Conservation (phyloP, 2,329 filamentous ascomycete genomes). For the Aureobasidium uvarum region DNA sequence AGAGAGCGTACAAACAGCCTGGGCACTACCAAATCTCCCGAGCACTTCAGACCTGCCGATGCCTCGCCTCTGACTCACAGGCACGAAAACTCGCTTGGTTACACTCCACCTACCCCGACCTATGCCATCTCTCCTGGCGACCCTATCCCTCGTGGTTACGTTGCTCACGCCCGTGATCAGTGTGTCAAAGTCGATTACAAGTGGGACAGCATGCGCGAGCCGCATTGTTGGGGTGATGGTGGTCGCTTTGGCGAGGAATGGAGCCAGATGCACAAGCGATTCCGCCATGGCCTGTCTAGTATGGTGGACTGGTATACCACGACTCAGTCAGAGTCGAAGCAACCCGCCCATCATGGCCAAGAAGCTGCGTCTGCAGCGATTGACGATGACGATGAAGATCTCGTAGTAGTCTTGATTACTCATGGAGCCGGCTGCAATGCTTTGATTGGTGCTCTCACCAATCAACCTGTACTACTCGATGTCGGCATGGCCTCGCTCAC, state of each 20-base stretch:
- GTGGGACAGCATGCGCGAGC: slow-evolving; percentile 86
- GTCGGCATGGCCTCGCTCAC: slow-evolving; percentile 88
- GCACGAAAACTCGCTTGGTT: slow-evolving; percentile 46
- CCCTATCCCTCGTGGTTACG: slow-evolving; percentile 82
- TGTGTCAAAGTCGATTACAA: slow-evolving; percentile 88
- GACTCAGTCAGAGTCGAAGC: slow-evolving; percentile 41
- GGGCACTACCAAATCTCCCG: slow-evolving; percentile 19
- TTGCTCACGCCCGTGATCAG: slow-evolving; percentile 83
- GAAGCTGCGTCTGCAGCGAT: slow-evolving; percentile 35
- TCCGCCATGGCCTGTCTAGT: slow-evolving; percentile 72
- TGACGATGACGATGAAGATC: slow-evolving; percentile 59
- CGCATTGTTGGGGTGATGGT: slow-evolving; percentile 81
- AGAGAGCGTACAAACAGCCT: slow-evolving; percentile 49
- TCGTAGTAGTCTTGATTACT: slow-evolving; percentile 83
- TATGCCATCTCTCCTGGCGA: slow-evolving; percentile 80
- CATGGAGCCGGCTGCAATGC: slow-evolving; percentile 97
- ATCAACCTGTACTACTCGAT: slow-evolving; percentile 86
- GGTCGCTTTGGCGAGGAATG: slow-evolving; percentile 91
- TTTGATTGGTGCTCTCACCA: slow-evolving; percentile 84
- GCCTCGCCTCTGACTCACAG: slow-evolving; percentile 27
- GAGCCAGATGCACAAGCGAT: slow-evolving; percentile 90
- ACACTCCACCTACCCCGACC: slow-evolving; percentile 72
- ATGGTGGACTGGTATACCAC: slow-evolving; percentile 77
- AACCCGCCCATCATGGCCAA: slow-evolving; percentile 42
- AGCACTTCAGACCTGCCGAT: slow-evolving; percentile 9